Evolutionary conservation across 257 asterid species (phyloP).

Genomic region (Cynanchum wilfordii): DNA sequence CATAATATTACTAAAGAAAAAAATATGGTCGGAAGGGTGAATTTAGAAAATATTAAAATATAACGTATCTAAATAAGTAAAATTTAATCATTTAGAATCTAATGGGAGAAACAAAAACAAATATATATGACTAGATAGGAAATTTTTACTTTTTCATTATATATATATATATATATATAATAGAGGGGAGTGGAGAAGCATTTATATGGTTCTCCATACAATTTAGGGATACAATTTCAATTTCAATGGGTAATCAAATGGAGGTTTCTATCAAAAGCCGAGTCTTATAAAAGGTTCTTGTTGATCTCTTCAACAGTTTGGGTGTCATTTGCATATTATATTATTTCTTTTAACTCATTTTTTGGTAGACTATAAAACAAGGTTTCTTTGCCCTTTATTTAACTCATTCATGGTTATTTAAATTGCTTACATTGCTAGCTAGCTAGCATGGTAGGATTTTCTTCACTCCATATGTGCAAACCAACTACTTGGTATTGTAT

Average conservation of each 20-base stretch:
- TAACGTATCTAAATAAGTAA: no score
- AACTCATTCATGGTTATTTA: neutral
- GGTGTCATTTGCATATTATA: neutral
- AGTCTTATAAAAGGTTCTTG: neutral
- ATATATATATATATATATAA: no score
- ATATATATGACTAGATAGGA: no score
- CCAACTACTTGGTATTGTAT: neutral
- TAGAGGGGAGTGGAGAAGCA: neutral
- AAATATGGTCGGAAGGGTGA: no score
- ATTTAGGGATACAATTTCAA: neutral
- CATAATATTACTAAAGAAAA: no score
- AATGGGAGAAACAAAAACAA: no score
- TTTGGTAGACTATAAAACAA: neutral
- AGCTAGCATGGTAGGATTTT: neutral
- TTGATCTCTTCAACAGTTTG: neutral
- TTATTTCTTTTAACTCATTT: neutral
- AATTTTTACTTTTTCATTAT: no score
- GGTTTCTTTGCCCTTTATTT: neutral
- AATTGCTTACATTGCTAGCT: neutral
- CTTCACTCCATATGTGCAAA: no score
- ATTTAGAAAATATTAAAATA: no score
- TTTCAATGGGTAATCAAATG: neutral
- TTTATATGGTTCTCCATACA: neutral
- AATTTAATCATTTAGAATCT: no score
- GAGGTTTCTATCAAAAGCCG: neutral